Conservation (phyloP, 495 filamentous ascomycete species). For the Lophium mytilinum region DNA sequence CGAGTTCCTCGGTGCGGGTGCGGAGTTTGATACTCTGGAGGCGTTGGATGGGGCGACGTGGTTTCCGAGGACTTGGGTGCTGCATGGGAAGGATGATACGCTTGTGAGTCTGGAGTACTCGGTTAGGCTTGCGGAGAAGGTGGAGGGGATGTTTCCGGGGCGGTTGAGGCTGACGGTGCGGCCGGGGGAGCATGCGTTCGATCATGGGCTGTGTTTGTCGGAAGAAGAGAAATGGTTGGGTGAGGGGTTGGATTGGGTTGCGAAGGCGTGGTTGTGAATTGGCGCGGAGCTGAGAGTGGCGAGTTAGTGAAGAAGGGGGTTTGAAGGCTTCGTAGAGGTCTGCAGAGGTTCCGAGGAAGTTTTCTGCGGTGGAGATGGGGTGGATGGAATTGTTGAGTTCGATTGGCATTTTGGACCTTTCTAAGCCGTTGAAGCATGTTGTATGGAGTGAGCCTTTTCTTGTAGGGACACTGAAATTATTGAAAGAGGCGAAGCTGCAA, state of each 20-base stretch:
- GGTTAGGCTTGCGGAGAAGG: slow-evolving; percentile 11
- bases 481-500: too few relatives aligned
- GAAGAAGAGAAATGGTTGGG: slow-evolving; percentile 18
- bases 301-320: not conserved
- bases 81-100: slow-evolving; percentile 21
- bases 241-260: slow-evolving; percentile 17
- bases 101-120: slow-evolving; percentile 12
- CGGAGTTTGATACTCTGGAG: slow-evolving; percentile 7
- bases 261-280: slow-evolving; percentile 8
- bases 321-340: too few relatives aligned
- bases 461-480: too few relatives aligned
- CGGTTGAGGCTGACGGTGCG: slow-evolving; percentile 3
- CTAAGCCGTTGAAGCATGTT: too few relatives aligned
- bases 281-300: too few relatives aligned
- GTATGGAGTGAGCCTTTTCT: too few relatives aligned
- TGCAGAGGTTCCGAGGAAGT: too few relatives aligned
- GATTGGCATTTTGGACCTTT: too few relatives aligned
- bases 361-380: too few relatives aligned
- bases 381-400: too few relatives aligned
- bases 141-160: slow-evolving; percentile 1
- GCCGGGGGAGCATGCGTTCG: slow-evolving; percentile 22
- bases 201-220: slow-evolving; percentile 1
- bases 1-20: slow-evolving; percentile 10
- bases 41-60: slow-evolving; percentile 8
- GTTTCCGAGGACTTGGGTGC: slow-evolving; percentile 13